These are phyloP conservation scores for Metrosideros polymorpha DNA, from an alignment of 441 rosid genomes.

Conservation along the genomic window DNA sequence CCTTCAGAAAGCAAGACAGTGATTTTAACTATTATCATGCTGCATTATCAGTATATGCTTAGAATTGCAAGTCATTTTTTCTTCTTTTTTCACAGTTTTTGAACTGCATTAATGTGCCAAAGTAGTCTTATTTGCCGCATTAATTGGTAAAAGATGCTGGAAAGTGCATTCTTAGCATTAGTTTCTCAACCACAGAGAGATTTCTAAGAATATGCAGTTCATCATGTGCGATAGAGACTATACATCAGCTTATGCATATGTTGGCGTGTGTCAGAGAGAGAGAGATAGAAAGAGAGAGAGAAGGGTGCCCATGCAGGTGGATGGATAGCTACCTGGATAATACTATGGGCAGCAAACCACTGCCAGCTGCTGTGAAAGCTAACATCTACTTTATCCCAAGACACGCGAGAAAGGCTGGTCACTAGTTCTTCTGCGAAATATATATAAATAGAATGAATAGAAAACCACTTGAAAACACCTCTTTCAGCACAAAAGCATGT, in stretches of 20 bases:
- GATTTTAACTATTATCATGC: neutral
- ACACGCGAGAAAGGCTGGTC: constrained; percentile 62
- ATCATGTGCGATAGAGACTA: neutral
- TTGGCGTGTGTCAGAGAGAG: neutral
- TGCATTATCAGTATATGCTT: neutral
- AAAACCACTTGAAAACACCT: neutral
- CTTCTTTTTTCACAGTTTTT: neutral
- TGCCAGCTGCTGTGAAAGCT: constrained; percentile 76
- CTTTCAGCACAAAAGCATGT: neutral
- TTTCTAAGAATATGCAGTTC: neutral
- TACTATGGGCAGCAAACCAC: constrained; percentile 88
- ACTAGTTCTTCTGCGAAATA: constrained; percentile 65
- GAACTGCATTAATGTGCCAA: neutral
- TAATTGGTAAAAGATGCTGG: neutral
- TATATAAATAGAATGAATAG: neutral
- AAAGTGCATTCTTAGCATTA: neutral
- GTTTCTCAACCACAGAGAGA: neutral
- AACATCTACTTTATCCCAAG: constrained; percentile 97
- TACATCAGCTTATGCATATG: neutral
- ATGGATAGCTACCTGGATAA: constrained; percentile 61
- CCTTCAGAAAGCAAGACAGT: neutral
- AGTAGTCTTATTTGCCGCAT: neutral
- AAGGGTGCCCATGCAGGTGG: neutral
- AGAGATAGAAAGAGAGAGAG: neutral
- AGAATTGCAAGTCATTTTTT: neutral